Percentiles rank a stretch among this genome's conserved stretches.
Evolutionary conservation across 1,139 yeast genomes (phyloP).

Genomic region (Magnusiomyces paraingens): DNA sequence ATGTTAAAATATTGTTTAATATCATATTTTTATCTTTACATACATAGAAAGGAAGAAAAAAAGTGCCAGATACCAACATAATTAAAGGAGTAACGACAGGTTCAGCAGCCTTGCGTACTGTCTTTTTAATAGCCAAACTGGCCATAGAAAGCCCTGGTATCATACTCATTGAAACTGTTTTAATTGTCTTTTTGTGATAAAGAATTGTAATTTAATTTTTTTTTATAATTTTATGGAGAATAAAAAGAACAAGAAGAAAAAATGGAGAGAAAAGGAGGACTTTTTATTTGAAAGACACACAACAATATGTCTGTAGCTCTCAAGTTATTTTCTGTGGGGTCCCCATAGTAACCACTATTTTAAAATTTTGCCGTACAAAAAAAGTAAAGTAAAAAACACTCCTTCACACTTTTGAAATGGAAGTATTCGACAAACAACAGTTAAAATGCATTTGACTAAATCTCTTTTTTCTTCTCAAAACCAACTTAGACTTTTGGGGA

Average conservation of each 20-base stretch:
- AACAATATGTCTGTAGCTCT: background rate
- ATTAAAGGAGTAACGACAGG: constrained; percentile 25
- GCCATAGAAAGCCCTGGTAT: constrained; percentile 1
- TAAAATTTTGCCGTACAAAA: no score
- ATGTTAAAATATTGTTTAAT: constrained; percentile 5
- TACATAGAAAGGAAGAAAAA: constrained; percentile 25
- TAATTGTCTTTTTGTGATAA: background rate
- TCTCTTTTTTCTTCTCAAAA: background rate
- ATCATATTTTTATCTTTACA: constrained; percentile 8
- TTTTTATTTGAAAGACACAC: background rate
- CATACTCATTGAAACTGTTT: background rate
- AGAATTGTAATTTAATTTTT: background rate
- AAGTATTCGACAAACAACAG: background rate
- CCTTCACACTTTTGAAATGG: background rate
- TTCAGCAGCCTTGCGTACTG: constrained; percentile 7
- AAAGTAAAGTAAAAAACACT: no score
- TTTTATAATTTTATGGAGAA: no score
- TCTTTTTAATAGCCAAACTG: constrained; percentile 8
- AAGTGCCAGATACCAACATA: constrained; percentile 28
- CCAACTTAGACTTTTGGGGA: constrained; percentile 17
- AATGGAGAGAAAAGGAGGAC: background rate
- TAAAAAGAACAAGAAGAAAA: background rate
- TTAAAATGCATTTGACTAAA: background rate
- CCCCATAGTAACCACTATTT: background rate
- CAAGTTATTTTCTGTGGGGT: background rate